Evolutionary conservation across 768 basidiomycete species (phyloP), one percentile per base, ranked within the genome.

Genomic region (Hericium alpestre): DNA sequence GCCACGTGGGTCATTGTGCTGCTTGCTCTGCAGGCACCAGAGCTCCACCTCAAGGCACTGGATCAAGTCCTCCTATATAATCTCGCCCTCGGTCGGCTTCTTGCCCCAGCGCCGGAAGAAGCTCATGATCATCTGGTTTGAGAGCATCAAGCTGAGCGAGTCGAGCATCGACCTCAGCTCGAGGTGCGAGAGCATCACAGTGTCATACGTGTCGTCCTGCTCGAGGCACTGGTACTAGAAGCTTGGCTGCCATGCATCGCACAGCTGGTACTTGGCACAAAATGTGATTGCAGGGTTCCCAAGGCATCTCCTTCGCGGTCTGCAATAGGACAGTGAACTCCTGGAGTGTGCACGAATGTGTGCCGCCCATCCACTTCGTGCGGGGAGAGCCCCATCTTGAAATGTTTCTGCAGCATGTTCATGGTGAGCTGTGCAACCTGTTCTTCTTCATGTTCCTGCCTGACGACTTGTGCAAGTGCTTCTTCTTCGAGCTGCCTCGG

Each of bases 81-180:
- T 72, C 63, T 91, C 86, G 58, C 84, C 93, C 20, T 74, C 70
- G 7, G 76, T 74, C 0, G 84, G 79, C 4, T 76, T 71, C 69
- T 90, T 91, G 56, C 78, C 78, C 64, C 76, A 79, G 7, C 82
- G 78, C 8, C 77, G 80, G 73, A 90, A 97, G 79, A 95, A 97
- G 13, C 78, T 78, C 62, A 87, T 78, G 57, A 96, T 74, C 1
- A 95, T 98, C 47, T 82, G 74, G 0, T 70, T 71, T 7, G 87
- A 88, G 51, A 98, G 80, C 0, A 95, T 98, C 3, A 93, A 96
- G 4, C 93, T 93, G 39, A 99, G 84, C 1, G 94, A 95, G 72
- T 97, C 95, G 46, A 99, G 85, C 90, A 97, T 93, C 11, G 90
- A 90, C 0, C 87, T 90, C 37, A 96, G 76, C 69, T 98, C 96